Conservation (phyloP, 257 asterid genomes). For the Solanum infundibuliforme region DNA sequence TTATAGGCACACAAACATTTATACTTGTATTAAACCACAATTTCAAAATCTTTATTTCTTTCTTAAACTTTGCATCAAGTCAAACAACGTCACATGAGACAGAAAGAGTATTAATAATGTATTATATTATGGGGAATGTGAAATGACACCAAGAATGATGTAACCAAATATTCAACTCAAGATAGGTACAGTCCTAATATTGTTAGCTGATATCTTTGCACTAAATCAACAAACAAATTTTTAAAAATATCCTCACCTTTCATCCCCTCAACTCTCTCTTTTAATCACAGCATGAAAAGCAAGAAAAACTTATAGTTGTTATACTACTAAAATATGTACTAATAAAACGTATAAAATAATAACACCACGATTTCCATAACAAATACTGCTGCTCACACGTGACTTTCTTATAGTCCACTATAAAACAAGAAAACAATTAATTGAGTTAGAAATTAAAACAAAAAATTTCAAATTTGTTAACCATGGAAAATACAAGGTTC, state of each 20-base stretch:
- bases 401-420: neutral
- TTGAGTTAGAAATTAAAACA: neutral
- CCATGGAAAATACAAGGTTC: neutral
- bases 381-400: neutral
- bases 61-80: neutral
- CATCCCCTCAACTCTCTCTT: neutral
- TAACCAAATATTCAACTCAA: neutral
- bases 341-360: neutral
- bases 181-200: neutral
- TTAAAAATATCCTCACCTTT: neutral
- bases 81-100: no score
- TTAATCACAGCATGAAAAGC: neutral
- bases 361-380: neutral
- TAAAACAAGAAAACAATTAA: neutral
- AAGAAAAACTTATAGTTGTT: neutral
- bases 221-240: neutral
- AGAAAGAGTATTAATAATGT: neutral
- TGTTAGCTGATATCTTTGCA: neutral
- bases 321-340: neutral
- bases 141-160: neutral
- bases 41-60: no score
- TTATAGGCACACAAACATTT: no score
- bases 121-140: neutral
- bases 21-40: no score
- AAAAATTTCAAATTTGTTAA: neutral